phyloP scores from a whole-genome alignment of 2,329 filamentous ascomycete genomes.

The Cryphonectria japonica region DNA sequence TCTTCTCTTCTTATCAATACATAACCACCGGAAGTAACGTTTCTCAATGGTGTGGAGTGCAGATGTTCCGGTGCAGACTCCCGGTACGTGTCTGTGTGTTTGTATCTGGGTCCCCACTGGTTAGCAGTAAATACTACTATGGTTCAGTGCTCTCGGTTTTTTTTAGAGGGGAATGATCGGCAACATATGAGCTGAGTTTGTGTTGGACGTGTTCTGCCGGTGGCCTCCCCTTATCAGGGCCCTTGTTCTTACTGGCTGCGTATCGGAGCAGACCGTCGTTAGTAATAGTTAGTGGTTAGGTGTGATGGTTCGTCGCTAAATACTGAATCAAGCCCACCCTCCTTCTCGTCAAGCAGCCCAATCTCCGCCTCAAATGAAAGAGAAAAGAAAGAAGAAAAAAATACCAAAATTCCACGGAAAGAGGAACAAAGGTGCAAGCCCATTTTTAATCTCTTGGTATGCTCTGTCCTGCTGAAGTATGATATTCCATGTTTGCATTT shows the following conservation, averaged over 20 bases:
- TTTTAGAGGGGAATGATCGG: not conserved
- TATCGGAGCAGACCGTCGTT: conserved; percentile 2
- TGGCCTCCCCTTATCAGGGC: conserved; percentile 1
- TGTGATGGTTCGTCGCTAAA: not conserved
- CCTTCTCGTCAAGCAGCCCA: not conserved
- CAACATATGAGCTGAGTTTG: not conserved
- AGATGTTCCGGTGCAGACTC: not conserved
- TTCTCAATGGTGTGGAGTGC: conserved; percentile 19
- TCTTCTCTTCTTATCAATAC: conserved; percentile 3
- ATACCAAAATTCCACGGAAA: too few species aligned
- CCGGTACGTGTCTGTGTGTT: not conserved
- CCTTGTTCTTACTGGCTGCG: not conserved
- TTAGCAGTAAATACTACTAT: too few species aligned
- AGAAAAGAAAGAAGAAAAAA: too few species aligned
- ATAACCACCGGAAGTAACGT: conserved; percentile 12
- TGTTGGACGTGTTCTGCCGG: conserved; percentile 1
- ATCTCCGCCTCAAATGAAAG: not conserved
- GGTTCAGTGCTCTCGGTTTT: too few species aligned
- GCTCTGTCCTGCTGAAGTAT: too few species aligned
- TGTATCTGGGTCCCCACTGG: too few species aligned
- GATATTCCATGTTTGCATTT: not conserved
- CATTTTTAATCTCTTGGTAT: too few species aligned
- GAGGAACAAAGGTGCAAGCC: too few species aligned
- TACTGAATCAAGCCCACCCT: not conserved
- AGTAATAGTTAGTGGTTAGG: not conserved